Evolutionary conservation across 257 asterid species (phyloP), one percentile per base, ranked within the genome.

Genomic region (Fraxinus excelsior): DNA sequence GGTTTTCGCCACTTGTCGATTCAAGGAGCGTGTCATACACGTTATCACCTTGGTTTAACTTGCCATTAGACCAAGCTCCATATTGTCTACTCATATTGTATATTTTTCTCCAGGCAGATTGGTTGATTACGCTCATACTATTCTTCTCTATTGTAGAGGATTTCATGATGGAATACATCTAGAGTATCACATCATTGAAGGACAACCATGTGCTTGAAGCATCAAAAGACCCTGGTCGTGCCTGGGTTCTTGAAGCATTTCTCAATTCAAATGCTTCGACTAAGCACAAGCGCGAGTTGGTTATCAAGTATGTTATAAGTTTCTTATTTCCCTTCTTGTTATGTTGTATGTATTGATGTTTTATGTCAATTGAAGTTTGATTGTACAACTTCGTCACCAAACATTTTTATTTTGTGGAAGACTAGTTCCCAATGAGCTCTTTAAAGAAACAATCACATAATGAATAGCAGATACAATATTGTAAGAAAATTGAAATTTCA

Each of bases 241-340:
- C 94, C 74, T 94, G 97, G 71, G 97, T 91, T 78, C 79, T 96
- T 67, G 99, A 96, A 87, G 96, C 97, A 73, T 96, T 96, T 80
- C 94, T 96, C 72, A 78, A 70, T 80, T 90, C 99, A 28, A 86
- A 84, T 82, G 87, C 88, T 80, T 85, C 97, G 2, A 85, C 86
- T 38, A 93, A 93, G 87, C 94, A 87, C 71, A 96, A 91, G 79
- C 85, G 93, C 84, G 91, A 87, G 87, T 72, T 96, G 66, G 83
- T 89, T 73, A 76, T 65, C 83, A 96, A 88, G 99, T 96, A 96
- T 72, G 97, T 73, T 66, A 60, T 51, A 25, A 38, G 70, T 56
- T 31, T 80, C 81, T 74, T 31, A 35, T 73, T 25, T 82, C 38
- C 71, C 70, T 64, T 58, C 78, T 78, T 42, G 66, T 72, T 56